Percentiles rank a stretch among this genome's conserved stretches.
These are phyloP conservation scores for Fusarium dlaminii DNA, from an alignment of 2,329 filamentous ascomycete genomes.

Conservation along the genomic window DNA sequence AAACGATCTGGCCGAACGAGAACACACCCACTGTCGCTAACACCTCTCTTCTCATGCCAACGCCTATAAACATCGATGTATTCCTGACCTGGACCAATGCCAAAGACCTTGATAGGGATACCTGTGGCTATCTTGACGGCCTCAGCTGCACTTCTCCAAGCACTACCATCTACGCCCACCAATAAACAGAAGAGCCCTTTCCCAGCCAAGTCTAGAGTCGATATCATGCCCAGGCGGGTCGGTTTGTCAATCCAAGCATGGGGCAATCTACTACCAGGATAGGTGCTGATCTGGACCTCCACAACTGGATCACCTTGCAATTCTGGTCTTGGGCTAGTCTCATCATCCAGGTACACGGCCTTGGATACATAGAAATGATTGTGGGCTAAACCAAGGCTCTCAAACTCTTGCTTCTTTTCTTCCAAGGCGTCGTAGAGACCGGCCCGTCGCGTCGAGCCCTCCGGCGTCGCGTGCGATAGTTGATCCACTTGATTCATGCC, in stretches of 20 bases:
- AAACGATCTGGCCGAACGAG: background rate
- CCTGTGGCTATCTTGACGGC: accelerated
- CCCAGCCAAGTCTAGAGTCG: background rate
- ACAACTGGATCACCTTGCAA: background rate
- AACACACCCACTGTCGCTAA: background rate
- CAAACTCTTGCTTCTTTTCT: background rate
- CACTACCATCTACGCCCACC: accelerated
- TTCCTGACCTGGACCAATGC: background rate
- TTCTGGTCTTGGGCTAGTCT: background rate
- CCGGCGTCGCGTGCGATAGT: background rate
- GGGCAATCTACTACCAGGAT: background rate
- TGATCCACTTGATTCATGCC: background rate
- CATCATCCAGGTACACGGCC: background rate
- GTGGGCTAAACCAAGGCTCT: background rate
- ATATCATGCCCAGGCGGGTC: too few relatives aligned
- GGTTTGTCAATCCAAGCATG: background rate
- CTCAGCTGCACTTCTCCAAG: background rate
- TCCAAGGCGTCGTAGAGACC: accelerated
- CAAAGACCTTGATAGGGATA: background rate
- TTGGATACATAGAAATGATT: background rate
- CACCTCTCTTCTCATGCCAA: background rate
- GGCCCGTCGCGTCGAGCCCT: background rate
- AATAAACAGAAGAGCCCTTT: background rate
- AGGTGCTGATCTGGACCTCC: background rate
- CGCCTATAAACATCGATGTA: background rate